These are phyloP conservation scores for Quercus mongolica DNA, from an alignment of 306 rosid species.

Conservation along the genomic window DNA sequence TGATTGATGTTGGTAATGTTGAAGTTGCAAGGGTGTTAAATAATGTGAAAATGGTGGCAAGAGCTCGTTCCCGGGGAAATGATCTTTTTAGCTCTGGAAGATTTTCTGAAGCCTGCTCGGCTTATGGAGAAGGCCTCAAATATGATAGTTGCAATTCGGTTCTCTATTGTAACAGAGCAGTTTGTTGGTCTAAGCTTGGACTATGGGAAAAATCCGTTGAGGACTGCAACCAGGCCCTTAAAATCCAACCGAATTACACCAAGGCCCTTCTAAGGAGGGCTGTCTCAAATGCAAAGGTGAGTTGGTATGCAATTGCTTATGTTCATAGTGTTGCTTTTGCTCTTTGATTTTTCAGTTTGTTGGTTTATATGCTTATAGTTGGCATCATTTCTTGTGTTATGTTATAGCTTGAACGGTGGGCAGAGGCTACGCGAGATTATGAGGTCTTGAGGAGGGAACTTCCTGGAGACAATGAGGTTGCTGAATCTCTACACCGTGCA, in stretches of 20 bases:
- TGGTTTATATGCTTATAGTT: too few relatives aligned
- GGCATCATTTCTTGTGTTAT: not conserved
- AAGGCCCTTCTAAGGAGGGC: conserved; percentile 99
- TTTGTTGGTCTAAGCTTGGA: conserved; percentile 95
- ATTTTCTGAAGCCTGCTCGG: conserved; percentile 86
- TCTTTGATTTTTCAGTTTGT: not conserved
- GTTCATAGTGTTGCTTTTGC: not conserved
- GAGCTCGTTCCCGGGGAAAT: conserved; percentile 86
- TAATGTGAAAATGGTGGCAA: conserved; percentile 73
- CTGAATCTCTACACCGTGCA: conserved; percentile 82
- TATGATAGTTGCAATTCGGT: conserved; percentile 78
- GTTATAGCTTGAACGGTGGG: conserved; percentile 88
- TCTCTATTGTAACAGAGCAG: conserved; percentile 92
- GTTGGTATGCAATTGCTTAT: not conserved
- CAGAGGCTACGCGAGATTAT: conserved; percentile 72
- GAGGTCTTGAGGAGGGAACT: conserved; percentile 71
- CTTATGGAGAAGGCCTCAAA: conserved; percentile 88
- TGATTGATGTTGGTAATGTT: conserved; percentile 59
- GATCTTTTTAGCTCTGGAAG: conserved; percentile 93
- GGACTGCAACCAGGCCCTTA: conserved; percentile 81
- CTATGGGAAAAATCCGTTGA: conserved; percentile 81
- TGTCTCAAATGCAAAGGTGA: conserved; percentile 82
- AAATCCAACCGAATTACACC: conserved; percentile 69
- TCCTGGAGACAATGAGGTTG: conserved; percentile 78
- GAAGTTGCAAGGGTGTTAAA: conserved; percentile 70